Conservation (phyloP, 495 filamentous ascomycete genomes). For the Talaromyces adpressus region DNA sequence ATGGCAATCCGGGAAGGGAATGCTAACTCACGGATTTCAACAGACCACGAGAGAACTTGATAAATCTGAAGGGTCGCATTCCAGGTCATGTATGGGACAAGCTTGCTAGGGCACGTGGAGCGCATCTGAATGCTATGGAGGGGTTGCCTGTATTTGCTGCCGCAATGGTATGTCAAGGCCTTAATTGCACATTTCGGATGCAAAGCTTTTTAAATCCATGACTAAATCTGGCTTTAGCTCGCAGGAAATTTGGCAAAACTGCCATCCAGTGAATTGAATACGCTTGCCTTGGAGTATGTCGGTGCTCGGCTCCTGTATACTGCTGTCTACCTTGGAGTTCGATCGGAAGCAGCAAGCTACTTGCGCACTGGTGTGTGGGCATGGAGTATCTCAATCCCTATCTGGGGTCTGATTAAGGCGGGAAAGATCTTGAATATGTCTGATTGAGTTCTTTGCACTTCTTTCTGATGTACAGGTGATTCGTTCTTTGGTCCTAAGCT, state of each 20-base stretch:
- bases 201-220: neutral
- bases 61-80: constrained; percentile 18
- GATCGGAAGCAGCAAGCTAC: constrained; percentile 18
- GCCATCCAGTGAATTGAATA: constrained; percentile 18
- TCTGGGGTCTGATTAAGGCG: constrained; percentile 16
- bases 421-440: constrained; percentile 12
- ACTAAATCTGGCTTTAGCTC: constrained; percentile 9
- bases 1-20: neutral
- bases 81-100: constrained; percentile 17
- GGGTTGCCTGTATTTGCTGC: constrained; percentile 21
- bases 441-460: neutral
- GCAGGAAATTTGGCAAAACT: constrained; percentile 22
- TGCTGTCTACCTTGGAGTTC: constrained; percentile 18
- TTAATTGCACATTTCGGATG: neutral
- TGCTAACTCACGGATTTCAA: neutral
- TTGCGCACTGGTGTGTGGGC: constrained; percentile 21
- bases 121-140: constrained; percentile 24
- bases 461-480: too few relatives aligned
- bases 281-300: constrained; percentile 18
- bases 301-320: constrained; percentile 18
- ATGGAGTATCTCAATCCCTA: constrained; percentile 22
- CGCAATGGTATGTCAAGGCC: constrained; percentile 16
- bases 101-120: constrained; percentile 19
- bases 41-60: constrained; percentile 23
- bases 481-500: neutral